phyloP scores from a whole-genome alignment of 441 rosid species.

The Arabidopsis hybrid region DNA sequence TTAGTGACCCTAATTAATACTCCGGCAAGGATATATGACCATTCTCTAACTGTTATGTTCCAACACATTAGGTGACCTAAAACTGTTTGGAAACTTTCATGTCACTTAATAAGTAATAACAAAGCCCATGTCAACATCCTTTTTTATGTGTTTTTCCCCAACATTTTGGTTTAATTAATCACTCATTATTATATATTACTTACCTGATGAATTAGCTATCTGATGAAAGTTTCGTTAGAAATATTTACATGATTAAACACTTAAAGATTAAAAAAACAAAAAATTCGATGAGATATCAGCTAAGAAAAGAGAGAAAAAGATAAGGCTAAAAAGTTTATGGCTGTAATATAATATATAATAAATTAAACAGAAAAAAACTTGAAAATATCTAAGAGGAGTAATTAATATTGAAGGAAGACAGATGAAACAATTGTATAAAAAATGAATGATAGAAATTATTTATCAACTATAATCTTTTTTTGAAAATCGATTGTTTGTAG shows the following conservation, averaged over 20 bases:
- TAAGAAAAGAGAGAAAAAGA: not conserved
- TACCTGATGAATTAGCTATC: not conserved
- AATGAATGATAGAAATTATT: not conserved
- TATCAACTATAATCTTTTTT: not conserved
- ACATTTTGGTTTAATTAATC: not conserved
- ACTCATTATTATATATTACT: not conserved
- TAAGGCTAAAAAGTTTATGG: not conserved
- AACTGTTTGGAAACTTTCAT: constrained; percentile 27
- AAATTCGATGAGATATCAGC: not conserved
- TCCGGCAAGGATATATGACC: constrained; percentile 15
- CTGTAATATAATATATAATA: not conserved
- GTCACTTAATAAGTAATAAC: constrained; percentile 6
- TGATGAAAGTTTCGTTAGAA: not conserved
- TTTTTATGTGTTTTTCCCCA: not conserved
- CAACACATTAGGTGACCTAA: constrained; percentile 42
- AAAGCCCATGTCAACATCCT: not conserved
- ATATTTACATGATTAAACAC: not conserved
- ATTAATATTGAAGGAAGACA: not conserved
- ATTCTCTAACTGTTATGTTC: constrained; percentile 28
- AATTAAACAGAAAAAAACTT: too few relatives aligned
- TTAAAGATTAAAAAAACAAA: not conserved
- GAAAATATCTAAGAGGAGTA: not conserved
- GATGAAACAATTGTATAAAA: not conserved
- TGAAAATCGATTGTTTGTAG: not conserved
- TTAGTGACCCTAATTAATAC: constrained; percentile 20